Evolutionary conservation across 768 basidiomycete genomes (phyloP).

Genomic region (Brasilioporus rufonigricans): DNA sequence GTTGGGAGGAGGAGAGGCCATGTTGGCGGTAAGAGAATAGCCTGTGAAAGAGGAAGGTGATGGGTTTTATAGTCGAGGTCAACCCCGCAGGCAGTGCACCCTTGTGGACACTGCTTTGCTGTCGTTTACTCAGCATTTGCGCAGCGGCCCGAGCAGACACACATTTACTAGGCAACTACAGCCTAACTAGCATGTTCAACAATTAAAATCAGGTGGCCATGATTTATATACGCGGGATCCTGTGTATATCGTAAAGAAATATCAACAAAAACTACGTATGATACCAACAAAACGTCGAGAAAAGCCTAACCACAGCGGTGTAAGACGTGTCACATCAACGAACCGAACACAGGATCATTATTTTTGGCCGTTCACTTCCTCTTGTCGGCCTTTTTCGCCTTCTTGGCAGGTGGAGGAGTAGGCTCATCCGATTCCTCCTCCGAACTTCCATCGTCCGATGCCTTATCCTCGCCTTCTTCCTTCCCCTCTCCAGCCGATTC

Average conservation of each 20-base stretch:
- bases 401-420: slow-evolving; percentile 31
- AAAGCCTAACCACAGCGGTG: slow-evolving; percentile 2
- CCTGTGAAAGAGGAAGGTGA: slow-evolving; percentile 23
- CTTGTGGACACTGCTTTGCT: slow-evolving; percentile 35
- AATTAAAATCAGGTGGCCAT: background rate
- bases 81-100: slow-evolving; percentile 15
- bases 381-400: slow-evolving; percentile 27
- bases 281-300: slow-evolving; percentile 17
- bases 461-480: slow-evolving; percentile 15
- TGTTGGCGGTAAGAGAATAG: slow-evolving; percentile 25
- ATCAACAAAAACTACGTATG: slow-evolving; percentile 28
- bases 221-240: slow-evolving; percentile 1
- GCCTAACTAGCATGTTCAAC: background rate
- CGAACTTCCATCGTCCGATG: slow-evolving; percentile 20
- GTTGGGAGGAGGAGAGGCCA: slow-evolving; percentile 45
- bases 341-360: slow-evolving; percentile 8
- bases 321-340: slow-evolving; percentile 1
- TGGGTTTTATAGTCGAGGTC: slow-evolving; percentile 22
- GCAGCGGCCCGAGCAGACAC: slow-evolving; percentile 14
- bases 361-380: slow-evolving; percentile 19
- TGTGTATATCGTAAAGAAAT: slow-evolving; percentile 26
- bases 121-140: slow-evolving; percentile 25
- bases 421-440: slow-evolving; percentile 28
- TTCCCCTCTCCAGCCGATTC: slow-evolving; percentile 28
- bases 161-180: slow-evolving; percentile 6